Evolutionary conservation across 805 yeast species (phyloP).

Genomic region (Sugiyamaella chiloensis): DNA sequence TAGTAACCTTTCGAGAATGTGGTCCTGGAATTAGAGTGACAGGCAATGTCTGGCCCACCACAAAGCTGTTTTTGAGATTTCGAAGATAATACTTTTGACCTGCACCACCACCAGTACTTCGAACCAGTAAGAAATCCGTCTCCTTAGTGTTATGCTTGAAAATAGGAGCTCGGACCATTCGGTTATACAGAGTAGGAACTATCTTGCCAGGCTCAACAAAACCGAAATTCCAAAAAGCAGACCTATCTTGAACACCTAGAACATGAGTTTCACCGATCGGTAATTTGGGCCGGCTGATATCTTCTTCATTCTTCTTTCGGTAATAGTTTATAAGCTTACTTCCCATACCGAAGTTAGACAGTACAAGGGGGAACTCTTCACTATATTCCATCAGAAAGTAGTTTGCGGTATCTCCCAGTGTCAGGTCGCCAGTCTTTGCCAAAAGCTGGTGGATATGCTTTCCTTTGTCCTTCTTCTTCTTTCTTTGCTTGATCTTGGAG

Average conservation of each 20-base stretch:
- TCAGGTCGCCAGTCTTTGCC: conserved; percentile 65
- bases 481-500: conserved; percentile 69
- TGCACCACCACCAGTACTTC: conserved; percentile 67
- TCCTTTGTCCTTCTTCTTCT: conserved; percentile 86
- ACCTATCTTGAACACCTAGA: conserved; percentile 90
- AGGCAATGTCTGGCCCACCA: conserved; percentile 91
- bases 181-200: conserved; percentile 90
- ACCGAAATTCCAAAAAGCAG: conserved; percentile 98
- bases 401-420: conserved; percentile 78
- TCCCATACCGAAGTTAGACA: conserved; percentile 94
- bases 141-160: conserved; percentile 75
- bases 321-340: conserved; percentile 90
- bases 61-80: conserved; percentile 66
- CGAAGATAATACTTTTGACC: conserved; percentile 69
- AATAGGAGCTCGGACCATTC: conserved; percentile 88
- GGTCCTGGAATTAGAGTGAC: conserved; percentile 97
- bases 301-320: conserved; percentile 77
- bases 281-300: conserved; percentile 79
- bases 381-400: conserved; percentile 81
- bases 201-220: conserved; percentile 91
- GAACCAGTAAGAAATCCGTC: conserved; percentile 79
- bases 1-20: conserved; percentile 91
- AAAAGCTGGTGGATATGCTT: conserved; percentile 74
- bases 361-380: conserved; percentile 79
- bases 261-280: conserved; percentile 94